Conservation (phyloP, 2,329 filamentous ascomycete species). For the Fusarium phyllophilum region DNA sequence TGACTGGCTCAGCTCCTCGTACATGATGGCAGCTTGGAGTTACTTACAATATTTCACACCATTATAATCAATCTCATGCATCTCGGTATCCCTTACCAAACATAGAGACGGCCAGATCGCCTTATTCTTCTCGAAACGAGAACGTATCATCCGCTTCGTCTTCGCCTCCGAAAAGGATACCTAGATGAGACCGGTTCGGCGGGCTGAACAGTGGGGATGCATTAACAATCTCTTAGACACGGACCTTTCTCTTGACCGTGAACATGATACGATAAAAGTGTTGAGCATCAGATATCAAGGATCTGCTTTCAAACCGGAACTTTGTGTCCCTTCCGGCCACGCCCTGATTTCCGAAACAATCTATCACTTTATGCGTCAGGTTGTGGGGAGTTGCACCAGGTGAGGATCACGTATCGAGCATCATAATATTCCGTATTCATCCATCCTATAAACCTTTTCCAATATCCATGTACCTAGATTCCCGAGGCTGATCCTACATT, state of each 20-base stretch:
- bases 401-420: neutral
- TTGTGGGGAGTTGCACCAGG: neutral
- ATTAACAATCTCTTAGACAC: slow-evolving; percentile 15
- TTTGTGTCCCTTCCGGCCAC: neutral
- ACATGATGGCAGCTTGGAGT: neutral
- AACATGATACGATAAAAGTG: slow-evolving; percentile 8
- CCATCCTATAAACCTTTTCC: slow-evolving; percentile 4
- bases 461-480: slow-evolving; percentile 27
- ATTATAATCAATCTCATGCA: slow-evolving; percentile 10
- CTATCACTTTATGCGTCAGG: neutral
- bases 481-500: slow-evolving; percentile 21
- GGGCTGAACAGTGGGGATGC: slow-evolving; percentile 13
- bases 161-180: slow-evolving; percentile 19
- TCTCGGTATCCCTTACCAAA: neutral
- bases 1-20: neutral
- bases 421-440: neutral
- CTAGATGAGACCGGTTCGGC: neutral
- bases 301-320: slow-evolving; percentile 2
- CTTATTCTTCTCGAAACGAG: neutral
- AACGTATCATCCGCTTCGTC: slow-evolving; percentile 6
- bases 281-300: neutral
- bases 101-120: slow-evolving; percentile 1
- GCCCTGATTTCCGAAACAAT: slow-evolving; percentile 18
- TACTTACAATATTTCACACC: neutral
- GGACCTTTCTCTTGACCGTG: slow-evolving; percentile 13